phyloP scores from a whole-genome alignment of 2,329 filamentous ascomycete genomes.

The Fusarium anguioides region DNA sequence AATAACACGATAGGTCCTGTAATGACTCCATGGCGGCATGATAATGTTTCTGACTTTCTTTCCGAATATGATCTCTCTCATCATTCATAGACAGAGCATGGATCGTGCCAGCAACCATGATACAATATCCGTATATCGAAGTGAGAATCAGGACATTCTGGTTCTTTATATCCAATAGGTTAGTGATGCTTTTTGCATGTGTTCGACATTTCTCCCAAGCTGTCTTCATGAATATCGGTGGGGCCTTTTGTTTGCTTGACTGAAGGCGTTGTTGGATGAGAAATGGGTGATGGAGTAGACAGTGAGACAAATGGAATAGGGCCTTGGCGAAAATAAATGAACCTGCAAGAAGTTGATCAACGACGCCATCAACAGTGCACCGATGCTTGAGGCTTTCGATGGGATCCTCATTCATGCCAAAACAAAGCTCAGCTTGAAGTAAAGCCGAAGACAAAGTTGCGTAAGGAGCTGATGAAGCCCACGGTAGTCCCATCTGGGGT shows the following conservation, averaged over 20 bases:
- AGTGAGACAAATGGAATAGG: conserved; percentile 17
- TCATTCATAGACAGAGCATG: conserved; percentile 22
- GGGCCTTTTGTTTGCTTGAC: conserved; percentile 8
- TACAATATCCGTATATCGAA: conserved; percentile 19
- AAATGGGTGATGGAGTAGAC: conserved; percentile 15
- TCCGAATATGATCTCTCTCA: conserved; percentile 1
- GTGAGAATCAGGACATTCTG: conserved; percentile 14
- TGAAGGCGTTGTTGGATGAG: conserved; percentile 7
- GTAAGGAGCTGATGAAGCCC: conserved; percentile 3
- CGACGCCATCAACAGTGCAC: neutral
- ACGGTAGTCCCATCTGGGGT: neutral
- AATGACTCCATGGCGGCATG: neutral
- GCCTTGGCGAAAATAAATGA: conserved; percentile 24
- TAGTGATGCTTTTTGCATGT: neutral
- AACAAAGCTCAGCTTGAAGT: conserved; percentile 9
- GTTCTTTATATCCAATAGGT: conserved; percentile 4
- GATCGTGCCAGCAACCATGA: conserved; percentile 20
- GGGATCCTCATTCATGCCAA: conserved; percentile 5
- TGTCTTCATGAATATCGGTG: conserved; percentile 8
- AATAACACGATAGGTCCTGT: conserved; percentile 1
- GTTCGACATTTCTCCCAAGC: conserved; percentile 16
- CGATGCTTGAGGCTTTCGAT: neutral
- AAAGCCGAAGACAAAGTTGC: neutral
- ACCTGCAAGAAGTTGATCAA: conserved; percentile 3
- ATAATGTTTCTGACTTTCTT: neutral